Evolutionary conservation across 108 stramenopile genomes (phyloP).

Genomic region (Cyclotella kingstonii): DNA sequence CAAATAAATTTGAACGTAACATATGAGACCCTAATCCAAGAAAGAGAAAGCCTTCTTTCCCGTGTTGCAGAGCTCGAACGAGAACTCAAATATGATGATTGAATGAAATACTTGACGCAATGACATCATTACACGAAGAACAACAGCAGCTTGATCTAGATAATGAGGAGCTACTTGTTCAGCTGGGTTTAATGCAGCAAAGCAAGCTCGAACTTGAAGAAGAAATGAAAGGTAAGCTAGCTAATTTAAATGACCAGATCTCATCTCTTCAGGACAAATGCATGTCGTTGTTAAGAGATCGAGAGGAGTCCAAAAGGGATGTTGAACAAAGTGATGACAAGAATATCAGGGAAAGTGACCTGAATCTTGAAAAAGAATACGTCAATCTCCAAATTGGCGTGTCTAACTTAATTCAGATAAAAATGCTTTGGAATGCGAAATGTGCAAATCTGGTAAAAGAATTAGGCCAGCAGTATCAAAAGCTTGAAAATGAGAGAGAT

Average conservation of each 20-base stretch:
- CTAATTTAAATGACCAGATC: constrained; percentile 26
- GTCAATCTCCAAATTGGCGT: constrained; percentile 13
- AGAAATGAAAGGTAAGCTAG: constrained; percentile 28
- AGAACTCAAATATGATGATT: constrained; percentile 29
- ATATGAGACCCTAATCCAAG: background rate
- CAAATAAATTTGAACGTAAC: background rate
- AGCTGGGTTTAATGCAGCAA: constrained; percentile 73
- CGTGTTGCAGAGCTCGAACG: constrained; percentile 34
- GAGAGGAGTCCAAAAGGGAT: constrained; percentile 9
- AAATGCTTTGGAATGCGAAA: constrained; percentile 10
- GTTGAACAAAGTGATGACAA: background rate
- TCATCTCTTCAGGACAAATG: constrained; percentile 18
- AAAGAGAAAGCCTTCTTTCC: constrained; percentile 23
- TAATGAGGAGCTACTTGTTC: constrained; percentile 79
- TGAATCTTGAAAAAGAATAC: constrained; percentile 22
- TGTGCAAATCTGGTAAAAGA: constrained; percentile 1
- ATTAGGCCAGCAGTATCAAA: constrained; percentile 1
- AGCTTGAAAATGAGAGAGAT: background rate
- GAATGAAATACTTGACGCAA: constrained; percentile 39
- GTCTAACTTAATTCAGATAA: constrained; percentile 13
- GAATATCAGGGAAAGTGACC: constrained; percentile 3
- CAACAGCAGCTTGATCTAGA: constrained; percentile 56
- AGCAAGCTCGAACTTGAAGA: constrained; percentile 53
- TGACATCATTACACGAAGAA: constrained; percentile 50
- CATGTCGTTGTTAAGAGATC: constrained; percentile 20